These are phyloP conservation scores for Parietichytrium sp. DNA, from an alignment of 108 stramenopile genomes.

Conservation along the genomic window DNA sequence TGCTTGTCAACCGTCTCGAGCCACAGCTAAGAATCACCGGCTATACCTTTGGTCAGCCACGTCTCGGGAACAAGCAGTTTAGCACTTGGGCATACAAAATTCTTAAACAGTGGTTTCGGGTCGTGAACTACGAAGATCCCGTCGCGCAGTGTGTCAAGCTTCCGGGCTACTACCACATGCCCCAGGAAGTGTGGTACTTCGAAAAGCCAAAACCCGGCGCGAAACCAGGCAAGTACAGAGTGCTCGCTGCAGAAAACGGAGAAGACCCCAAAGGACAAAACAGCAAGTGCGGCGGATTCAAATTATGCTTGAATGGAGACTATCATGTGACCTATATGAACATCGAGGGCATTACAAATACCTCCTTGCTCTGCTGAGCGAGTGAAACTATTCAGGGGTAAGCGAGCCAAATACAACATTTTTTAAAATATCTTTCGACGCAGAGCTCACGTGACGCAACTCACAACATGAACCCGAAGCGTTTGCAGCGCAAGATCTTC, in stretches of 20 bases:
- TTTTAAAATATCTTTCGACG: too few species aligned
- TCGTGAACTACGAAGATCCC: slow-evolving; percentile 14
- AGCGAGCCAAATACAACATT: too few species aligned
- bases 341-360: background rate
- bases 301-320: background rate
- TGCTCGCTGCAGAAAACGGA: background rate
- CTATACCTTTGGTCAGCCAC: slow-evolving; percentile 26
- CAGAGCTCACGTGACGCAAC: too few species aligned
- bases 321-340: slow-evolving; percentile 30
- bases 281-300: background rate
- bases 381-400: too few species aligned
- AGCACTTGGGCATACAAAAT: background rate
- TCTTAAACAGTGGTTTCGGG: background rate
- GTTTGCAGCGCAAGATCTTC: too few species aligned
- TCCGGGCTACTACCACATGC: background rate
- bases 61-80: background rate
- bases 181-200: slow-evolving; percentile 5
- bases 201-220: background rate
- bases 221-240: background rate
- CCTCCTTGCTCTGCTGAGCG: background rate
- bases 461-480: too few species aligned
- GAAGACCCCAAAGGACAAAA: background rate
- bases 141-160: background rate
- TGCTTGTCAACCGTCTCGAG: background rate
- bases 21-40: background rate